Conservation (phyloP, 1,139 yeast species). For the Dujonia santamariae region DNA sequence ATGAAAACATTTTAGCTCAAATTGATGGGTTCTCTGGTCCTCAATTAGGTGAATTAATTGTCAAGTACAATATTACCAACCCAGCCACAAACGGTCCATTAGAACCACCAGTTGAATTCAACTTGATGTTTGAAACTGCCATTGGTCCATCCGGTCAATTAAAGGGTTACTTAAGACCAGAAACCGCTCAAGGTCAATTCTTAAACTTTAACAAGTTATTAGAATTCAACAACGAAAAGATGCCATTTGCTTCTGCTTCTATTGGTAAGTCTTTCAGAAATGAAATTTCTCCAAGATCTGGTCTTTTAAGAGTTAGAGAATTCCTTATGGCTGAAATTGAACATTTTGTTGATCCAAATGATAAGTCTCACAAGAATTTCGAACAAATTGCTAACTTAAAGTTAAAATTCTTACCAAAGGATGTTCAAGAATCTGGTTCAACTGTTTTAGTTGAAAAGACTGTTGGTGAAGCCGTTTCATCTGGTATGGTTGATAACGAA, state of each 20-base stretch:
- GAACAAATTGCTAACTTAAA: conserved; percentile 68
- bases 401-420: conserved; percentile 79
- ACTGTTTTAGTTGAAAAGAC: conserved; percentile 63
- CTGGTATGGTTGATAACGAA: conserved; percentile 92
- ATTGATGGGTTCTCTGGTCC: conserved; percentile 95
- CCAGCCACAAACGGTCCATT: conserved; percentile 86
- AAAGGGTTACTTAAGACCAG: conserved; percentile 96
- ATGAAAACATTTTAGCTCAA: conserved; percentile 82
- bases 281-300: conserved; percentile 98
- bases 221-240: conserved; percentile 91
- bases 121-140: conserved; percentile 98
- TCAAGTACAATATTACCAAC: conserved; percentile 76
- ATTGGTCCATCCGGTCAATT: conserved; percentile 98
- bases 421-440: conserved; percentile 80
- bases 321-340: conserved; percentile 99
- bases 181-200: conserved; percentile 99
- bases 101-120: conserved; percentile 92
- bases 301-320: conserved; percentile 96
- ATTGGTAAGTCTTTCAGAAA: conserved; percentile 98
- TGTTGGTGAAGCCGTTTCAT: conserved; percentile 84
- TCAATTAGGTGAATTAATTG: conserved; percentile 85
- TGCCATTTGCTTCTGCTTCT: conserved; percentile 99
- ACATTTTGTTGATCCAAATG: conserved; percentile 91
- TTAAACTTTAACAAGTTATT: conserved; percentile 89
- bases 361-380: conserved; percentile 82